Percentiles rank a stretch among this genome's conserved stretches.
Evolutionary conservation across 164 flowering plant genomes (phyloP).

Genomic region (Cinnamomum micranthum): DNA sequence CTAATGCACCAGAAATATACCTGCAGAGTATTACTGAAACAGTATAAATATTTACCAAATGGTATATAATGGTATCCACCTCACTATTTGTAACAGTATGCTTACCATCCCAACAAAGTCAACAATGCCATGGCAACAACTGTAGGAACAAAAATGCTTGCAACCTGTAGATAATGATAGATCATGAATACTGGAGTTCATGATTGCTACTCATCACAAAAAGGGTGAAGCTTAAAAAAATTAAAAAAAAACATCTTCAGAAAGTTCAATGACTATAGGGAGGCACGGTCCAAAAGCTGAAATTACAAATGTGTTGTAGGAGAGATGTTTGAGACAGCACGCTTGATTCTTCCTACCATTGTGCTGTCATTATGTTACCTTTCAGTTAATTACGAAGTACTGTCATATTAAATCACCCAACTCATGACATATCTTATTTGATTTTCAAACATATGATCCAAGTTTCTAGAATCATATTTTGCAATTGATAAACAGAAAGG

Average conservation of each 20-base stretch:
- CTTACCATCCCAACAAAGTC: slow-evolving; percentile 90
- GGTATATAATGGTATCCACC: slow-evolving; percentile 1
- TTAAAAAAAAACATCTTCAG: no score
- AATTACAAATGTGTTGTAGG: not conserved
- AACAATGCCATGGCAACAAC: slow-evolving; percentile 69
- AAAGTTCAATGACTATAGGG: not conserved
- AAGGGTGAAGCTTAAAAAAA: no score
- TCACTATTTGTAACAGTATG: not conserved
- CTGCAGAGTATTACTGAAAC: slow-evolving; percentile 26
- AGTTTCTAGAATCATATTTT: no score
- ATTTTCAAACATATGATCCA: no score
- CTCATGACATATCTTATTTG: no score
- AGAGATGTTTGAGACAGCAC: not conserved
- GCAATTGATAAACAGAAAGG: no score
- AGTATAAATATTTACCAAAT: slow-evolving; percentile 6
- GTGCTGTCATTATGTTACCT: not conserved
- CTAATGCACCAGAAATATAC: slow-evolving; percentile 71
- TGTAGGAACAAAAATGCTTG: slow-evolving; percentile 92
- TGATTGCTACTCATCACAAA: not conserved
- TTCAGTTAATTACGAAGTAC: not conserved
- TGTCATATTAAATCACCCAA: no score
- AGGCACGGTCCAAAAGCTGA: not conserved
- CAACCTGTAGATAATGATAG: slow-evolving; percentile 50
- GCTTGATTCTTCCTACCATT: no score
- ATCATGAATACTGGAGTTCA: not conserved